A percentile compares a stretch with the other conserved stretches of the same genome.
Conservation (phyloP, 2,329 filamentous ascomycete species). For the Calonectria pauciramosa region DNA sequence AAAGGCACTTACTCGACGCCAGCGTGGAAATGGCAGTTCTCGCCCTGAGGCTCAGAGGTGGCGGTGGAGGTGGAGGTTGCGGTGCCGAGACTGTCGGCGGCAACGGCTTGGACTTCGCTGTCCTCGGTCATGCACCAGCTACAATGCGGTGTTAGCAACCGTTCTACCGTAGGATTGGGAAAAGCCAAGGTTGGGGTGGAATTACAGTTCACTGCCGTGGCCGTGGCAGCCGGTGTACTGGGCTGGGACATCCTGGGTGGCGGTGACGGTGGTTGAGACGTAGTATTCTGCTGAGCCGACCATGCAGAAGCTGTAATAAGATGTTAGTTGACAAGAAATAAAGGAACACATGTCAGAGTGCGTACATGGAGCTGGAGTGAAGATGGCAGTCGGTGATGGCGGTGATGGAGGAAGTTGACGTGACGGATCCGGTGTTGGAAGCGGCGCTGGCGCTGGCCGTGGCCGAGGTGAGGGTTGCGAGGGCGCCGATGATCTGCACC, state of each 20-base stretch:
- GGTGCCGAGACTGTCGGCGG: constrained; percentile 32
- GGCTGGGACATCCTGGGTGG: constrained; percentile 68
- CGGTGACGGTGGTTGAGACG: constrained; percentile 63
- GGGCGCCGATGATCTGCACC: constrained; percentile 38
- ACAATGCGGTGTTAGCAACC: neutral
- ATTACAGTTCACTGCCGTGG: constrained; percentile 69
- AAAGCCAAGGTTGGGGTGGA: accelerated
- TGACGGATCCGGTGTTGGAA: constrained; percentile 16
- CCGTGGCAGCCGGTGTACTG: constrained; percentile 75
- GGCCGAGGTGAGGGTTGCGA: constrained; percentile 18
- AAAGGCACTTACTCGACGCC: constrained; percentile 74
- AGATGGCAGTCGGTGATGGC: constrained; percentile 57
- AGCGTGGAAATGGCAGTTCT: constrained; percentile 80
- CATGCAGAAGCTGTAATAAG: constrained; percentile 56
- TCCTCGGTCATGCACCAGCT: constrained; percentile 43
- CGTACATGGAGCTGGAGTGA: constrained; percentile 55
- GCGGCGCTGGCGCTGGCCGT: constrained; percentile 25
- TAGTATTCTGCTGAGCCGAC: constrained; percentile 57
- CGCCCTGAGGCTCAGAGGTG: constrained; percentile 35
- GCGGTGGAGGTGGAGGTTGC: constrained; percentile 5
- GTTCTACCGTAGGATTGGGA: neutral
- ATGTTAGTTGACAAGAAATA: neutral
- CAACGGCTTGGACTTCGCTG: constrained; percentile 37
- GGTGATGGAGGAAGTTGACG: constrained; percentile 43
- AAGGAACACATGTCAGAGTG: neutral